phyloP scores from a whole-genome alignment of 371 early-diverging fungal genomes.

The Phascolomyces articulosus region DNA sequence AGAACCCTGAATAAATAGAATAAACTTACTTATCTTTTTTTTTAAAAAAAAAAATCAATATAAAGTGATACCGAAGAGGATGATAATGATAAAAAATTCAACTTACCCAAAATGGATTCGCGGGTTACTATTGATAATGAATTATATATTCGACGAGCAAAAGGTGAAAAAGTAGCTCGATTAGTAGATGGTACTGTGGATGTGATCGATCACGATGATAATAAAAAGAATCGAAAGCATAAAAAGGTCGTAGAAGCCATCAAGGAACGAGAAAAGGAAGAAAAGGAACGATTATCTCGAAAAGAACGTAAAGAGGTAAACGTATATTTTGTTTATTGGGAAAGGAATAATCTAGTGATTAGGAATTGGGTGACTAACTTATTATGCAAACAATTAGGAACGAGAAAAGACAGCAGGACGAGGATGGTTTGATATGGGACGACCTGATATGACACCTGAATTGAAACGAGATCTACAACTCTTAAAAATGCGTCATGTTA shows the following conservation, averaged over 20 bases:
- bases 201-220: conserved; percentile 24
- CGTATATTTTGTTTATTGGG: neutral
- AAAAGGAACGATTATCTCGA: conserved; percentile 19
- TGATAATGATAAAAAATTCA: neutral
- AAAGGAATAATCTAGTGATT: neutral
- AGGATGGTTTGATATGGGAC: conserved; percentile 95
- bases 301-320: conserved; percentile 45
- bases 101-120: conserved; percentile 45
- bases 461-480: conserved; percentile 88
- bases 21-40: too few relatives aligned
- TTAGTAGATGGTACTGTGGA: conserved; percentile 26
- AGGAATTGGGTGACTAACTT: neutral
- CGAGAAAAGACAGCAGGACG: conserved; percentile 71
- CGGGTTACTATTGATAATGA: conserved; percentile 30
- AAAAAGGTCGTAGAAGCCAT: conserved; percentile 1
- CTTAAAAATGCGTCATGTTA: conserved; percentile 82
- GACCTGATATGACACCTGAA: conserved; percentile 84
- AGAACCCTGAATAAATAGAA: too few relatives aligned
- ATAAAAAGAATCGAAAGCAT: conserved; percentile 6
- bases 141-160: conserved; percentile 30
- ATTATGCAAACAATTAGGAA: conserved; percentile 32
- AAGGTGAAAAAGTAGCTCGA: conserved; percentile 15
- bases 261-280: conserved; percentile 13
- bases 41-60: too few relatives aligned
- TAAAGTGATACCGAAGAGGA: neutral